phyloP scores from a whole-genome alignment of 2,329 filamentous ascomycete genomes.

The Onygenales sp. region DNA sequence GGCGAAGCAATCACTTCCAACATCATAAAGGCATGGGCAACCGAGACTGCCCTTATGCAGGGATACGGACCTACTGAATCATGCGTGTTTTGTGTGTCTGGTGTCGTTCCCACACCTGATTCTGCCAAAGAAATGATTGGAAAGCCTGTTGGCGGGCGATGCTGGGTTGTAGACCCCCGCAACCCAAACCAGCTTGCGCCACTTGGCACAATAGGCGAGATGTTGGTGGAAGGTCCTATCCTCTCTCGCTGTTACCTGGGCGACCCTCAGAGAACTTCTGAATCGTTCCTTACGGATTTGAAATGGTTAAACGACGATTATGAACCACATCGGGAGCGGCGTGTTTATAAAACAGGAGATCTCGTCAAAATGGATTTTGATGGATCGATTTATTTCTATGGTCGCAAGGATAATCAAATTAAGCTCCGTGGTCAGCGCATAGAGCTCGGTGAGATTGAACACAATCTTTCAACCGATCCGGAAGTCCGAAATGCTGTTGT shows the following conservation, averaged over 20 bases:
- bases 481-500: constrained; percentile 27
- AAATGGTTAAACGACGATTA: constrained; percentile 39
- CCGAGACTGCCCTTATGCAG: constrained; percentile 56
- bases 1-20: constrained; percentile 69
- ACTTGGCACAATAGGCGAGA: constrained; percentile 29
- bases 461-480: constrained; percentile 22
- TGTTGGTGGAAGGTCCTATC: constrained; percentile 39
- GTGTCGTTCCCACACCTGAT: not conserved
- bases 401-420: constrained; percentile 58
- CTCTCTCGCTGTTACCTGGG: constrained; percentile 55
- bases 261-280: constrained; percentile 48
- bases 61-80: constrained; percentile 71
- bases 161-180: constrained; percentile 32
- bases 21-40: constrained; percentile 61
- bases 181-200: constrained; percentile 33
- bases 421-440: constrained; percentile 59
- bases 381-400: constrained; percentile 36
- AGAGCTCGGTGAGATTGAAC: constrained; percentile 47
- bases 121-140: constrained; percentile 29
- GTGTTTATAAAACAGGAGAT: constrained; percentile 34
- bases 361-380: constrained; percentile 28
- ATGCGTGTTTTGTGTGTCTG: constrained; percentile 15
- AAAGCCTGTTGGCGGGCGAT: constrained; percentile 22
- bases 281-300: constrained; percentile 49
- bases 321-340: constrained; percentile 12